Evolutionary conservation across 1,139 yeast genomes (phyloP).

Genomic region (Diutina catenulata): DNA sequence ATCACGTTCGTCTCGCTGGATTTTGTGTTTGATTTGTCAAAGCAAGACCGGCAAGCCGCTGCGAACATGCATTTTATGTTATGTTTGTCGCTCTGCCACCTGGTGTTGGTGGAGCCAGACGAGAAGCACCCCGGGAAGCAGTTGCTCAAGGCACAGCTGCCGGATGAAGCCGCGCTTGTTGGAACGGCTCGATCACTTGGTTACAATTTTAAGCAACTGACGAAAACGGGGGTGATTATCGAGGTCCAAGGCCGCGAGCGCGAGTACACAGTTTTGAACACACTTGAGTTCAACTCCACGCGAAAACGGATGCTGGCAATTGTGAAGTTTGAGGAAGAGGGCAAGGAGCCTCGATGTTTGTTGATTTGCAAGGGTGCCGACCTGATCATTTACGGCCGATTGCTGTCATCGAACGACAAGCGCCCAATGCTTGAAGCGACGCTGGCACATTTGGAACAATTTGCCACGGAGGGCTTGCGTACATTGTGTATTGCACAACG

Average conservation of each 20-base stretch:
- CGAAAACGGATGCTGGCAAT: slow-evolving; percentile 14
- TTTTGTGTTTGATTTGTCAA: slow-evolving; percentile 28
- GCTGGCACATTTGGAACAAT: slow-evolving; percentile 30
- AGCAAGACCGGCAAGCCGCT: slow-evolving; percentile 19
- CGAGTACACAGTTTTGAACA: slow-evolving; percentile 37
- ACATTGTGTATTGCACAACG: slow-evolving; percentile 37
- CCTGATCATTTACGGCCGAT: slow-evolving; percentile 31
- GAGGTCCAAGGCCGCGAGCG: slow-evolving; percentile 30
- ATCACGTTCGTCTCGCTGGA: slow-evolving; percentile 38
- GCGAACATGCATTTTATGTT: slow-evolving; percentile 40
- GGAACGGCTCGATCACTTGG: slow-evolving; percentile 50
- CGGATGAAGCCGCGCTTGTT: slow-evolving; percentile 55
- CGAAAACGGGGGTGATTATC: slow-evolving; percentile 33
- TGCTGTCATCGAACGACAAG: slow-evolving; percentile 23
- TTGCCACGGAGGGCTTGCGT: slow-evolving; percentile 37
- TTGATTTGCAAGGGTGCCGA: slow-evolving; percentile 41
- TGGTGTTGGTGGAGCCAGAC: slow-evolving; percentile 42
- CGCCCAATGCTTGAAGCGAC: slow-evolving; percentile 21
- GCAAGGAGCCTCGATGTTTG: slow-evolving; percentile 30
- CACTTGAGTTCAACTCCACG: slow-evolving; percentile 42
- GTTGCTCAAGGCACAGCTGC: slow-evolving; percentile 46
- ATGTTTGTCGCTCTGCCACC: slow-evolving; percentile 45
- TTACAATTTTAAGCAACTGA: slow-evolving; percentile 34
- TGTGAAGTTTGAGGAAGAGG: slow-evolving; percentile 18
- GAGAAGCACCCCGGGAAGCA: slow-evolving; percentile 24